phyloP scores from a whole-genome alignment of 352 stramenopile species.

The Pythium brachiatum region DNA sequence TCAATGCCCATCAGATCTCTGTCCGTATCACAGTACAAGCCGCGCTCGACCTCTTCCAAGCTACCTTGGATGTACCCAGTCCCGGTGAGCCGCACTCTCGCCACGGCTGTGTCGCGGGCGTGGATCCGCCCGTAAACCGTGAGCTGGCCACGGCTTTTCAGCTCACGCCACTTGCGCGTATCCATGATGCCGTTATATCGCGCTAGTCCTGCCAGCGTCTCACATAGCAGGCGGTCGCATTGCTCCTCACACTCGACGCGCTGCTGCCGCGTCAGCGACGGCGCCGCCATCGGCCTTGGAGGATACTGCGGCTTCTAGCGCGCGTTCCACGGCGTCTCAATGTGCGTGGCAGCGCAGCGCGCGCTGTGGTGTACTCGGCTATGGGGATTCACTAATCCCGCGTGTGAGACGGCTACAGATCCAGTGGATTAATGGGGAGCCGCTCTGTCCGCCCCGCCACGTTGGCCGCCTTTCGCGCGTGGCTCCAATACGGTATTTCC shows the following conservation, averaged over 20 bases:
- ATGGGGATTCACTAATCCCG: not conserved
- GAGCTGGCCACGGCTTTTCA: constrained; percentile 40
- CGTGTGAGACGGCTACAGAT: not conserved
- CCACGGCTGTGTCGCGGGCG: not conserved
- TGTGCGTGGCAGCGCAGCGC: too few relatives aligned
- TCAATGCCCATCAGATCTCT: constrained; percentile 35
- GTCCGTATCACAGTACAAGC: constrained; percentile 44
- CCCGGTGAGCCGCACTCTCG: constrained; percentile 30
- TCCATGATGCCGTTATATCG: constrained; percentile 39
- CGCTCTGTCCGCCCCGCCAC: not conserved
- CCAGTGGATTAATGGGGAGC: not conserved
- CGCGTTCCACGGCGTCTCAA: too few relatives aligned
- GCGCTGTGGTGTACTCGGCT: not conserved
- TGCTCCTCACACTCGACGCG: constrained; percentile 37
- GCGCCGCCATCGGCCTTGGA: not conserved
- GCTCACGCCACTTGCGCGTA: constrained; percentile 30
- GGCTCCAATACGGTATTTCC: not conserved
- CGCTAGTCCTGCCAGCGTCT: constrained; percentile 42
- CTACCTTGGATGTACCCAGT: constrained; percentile 42
- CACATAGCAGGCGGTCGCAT: constrained; percentile 45
- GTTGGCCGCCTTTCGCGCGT: not conserved
- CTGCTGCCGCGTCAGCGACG: constrained; percentile 33
- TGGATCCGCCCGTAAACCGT: constrained; percentile 30
- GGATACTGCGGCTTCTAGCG: too few relatives aligned
- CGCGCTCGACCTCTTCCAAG: constrained; percentile 36